A percentile compares a stretch with the other conserved stretches of the same genome.
These are phyloP conservation scores for Camellia sinensis DNA, from an alignment of 148 eudicot species.

Conservation along the genomic window DNA sequence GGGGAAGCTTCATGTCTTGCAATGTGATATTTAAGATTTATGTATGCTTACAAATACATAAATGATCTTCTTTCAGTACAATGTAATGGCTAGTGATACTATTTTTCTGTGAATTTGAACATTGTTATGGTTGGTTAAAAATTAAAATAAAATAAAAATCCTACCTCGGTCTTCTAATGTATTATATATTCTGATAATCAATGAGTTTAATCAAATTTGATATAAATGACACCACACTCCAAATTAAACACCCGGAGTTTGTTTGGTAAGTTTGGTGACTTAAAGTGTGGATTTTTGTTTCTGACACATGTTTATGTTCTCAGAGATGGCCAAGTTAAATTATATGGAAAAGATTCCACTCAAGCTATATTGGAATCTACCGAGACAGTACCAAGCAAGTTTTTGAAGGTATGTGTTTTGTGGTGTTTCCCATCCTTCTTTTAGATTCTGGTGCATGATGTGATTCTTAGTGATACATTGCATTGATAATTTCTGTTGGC, in stretches of 20 bases:
- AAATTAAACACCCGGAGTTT: background rate
- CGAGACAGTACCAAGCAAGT: conserved; percentile 66
- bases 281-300: background rate
- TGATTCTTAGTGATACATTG: background rate
- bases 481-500: background rate
- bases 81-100: background rate
- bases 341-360: conserved; percentile 73
- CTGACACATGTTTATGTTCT: conserved; percentile 2
- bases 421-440: background rate
- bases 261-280: background rate
- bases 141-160: too few relatives aligned
- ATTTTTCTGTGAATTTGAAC: background rate
- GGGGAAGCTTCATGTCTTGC: background rate
- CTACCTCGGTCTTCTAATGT: background rate
- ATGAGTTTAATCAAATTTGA: background rate
- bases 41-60: background rate
- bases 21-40: background rate
- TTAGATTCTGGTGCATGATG: background rate
- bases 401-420: conserved; percentile 57
- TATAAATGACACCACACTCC: conserved; percentile 1
- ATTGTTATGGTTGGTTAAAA: too few relatives aligned
- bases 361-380: conserved; percentile 69
- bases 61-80: background rate
- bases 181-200: background rate
- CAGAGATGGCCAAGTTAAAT: conserved; percentile 81